Percentiles rank a stretch among this genome's conserved stretches.
Evolutionary conservation across 345 rosid genomes (phyloP).

Genomic region (Erodium maritimum): DNA sequence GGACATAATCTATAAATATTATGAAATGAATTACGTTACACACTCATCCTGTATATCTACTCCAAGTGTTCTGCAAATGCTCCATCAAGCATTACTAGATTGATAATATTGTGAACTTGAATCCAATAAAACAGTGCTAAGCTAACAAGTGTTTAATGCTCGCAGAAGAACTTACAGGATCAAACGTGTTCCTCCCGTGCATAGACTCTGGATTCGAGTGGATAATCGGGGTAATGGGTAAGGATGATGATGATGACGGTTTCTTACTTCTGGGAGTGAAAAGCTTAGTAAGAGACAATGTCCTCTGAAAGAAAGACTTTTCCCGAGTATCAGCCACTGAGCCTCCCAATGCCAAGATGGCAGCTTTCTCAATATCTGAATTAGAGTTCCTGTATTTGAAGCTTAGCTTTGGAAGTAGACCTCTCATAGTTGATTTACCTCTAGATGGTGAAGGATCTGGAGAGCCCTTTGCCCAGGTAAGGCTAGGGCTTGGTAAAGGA

Average conservation of each 20-base stretch:
- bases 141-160: conserved; percentile 11
- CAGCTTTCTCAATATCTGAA: conserved; percentile 68
- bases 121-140: background rate
- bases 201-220: conserved; percentile 87
- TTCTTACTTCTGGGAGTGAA: conserved; percentile 42
- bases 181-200: conserved; percentile 44
- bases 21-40: too few species aligned
- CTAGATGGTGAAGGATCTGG: conserved; percentile 29
- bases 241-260: conserved; percentile 60
- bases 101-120: too few species aligned
- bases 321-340: conserved; percentile 24
- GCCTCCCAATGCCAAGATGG: conserved; percentile 48
- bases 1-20: too few species aligned
- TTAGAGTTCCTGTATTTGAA: conserved; percentile 43
- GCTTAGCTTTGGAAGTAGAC: conserved; percentile 64
- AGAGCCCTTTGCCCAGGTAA: conserved; percentile 22
- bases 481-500: conserved; percentile 58
- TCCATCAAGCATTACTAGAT: too few species aligned
- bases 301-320: conserved; percentile 38
- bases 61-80: too few species aligned
- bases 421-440: conserved; percentile 38
- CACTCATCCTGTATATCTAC: too few species aligned
- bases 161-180: conserved; percentile 31
- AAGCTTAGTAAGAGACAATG: conserved; percentile 45
- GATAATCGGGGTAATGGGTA: conserved; percentile 56